Evolutionary conservation across 1,284 basidiomycete genomes (phyloP).

Genomic region (Cronartium ribicola): DNA sequence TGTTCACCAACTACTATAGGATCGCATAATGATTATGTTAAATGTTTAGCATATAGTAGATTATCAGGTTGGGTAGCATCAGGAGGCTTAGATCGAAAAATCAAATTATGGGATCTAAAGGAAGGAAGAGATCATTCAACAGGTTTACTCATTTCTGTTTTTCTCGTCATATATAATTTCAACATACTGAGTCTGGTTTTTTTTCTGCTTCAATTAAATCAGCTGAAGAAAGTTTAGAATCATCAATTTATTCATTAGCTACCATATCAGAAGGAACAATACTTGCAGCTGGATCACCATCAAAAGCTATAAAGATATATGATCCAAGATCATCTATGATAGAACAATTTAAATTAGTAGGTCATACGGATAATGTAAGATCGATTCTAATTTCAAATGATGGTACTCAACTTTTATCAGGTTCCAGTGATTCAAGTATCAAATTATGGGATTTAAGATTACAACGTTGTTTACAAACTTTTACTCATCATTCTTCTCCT

Average conservation of each 20-base stretch:
- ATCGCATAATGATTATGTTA: conserved; percentile 86
- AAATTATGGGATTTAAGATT: conserved; percentile 81
- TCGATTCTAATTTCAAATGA: conserved; percentile 83
- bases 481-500: conserved; percentile 88
- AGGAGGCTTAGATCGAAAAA: conserved; percentile 86
- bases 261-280: conserved; percentile 68
- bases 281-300: conserved; percentile 84
- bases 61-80: conserved; percentile 82
- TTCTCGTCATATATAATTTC: conserved; percentile 42
- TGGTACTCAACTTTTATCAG: conserved; percentile 78
- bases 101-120: conserved; percentile 88
- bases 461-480: conserved; percentile 89
- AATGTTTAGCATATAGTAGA: conserved; percentile 71
- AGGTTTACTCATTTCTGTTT: conserved; percentile 36
- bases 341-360: conserved; percentile 71
- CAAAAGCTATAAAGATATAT: conserved; percentile 83
- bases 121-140: conserved; percentile 50
- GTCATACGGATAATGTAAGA: conserved; percentile 94
- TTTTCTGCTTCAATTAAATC: conserved; percentile 54
- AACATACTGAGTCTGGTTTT: conserved; percentile 52
- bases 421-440: conserved; percentile 73
- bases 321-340: conserved; percentile 68
- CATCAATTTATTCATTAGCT: conserved; percentile 52
- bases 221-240: conserved; percentile 46
- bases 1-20: conserved; percentile 68